A percentile compares a stretch with the other conserved stretches of the same genome.
These are phyloP conservation scores for Panicum miliaceum DNA, from an alignment of 176 grass and related monocot species.

Conservation along the genomic window DNA sequence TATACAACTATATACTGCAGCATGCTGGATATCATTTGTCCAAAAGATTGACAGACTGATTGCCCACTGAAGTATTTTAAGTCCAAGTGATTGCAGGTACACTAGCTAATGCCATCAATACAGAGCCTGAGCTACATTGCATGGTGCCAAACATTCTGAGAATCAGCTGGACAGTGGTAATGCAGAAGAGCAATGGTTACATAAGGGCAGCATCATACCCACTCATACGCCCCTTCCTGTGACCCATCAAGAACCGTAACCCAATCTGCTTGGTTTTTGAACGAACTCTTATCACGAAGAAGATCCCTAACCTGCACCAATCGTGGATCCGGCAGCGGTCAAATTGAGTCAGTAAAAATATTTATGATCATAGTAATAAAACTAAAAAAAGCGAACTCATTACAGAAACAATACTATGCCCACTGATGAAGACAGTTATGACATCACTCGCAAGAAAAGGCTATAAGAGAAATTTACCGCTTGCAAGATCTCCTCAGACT, in stretches of 20 bases:
- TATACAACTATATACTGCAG: not conserved
- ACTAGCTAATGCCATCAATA: not conserved
- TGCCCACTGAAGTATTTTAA: not conserved
- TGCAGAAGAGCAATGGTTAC: not conserved
- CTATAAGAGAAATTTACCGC: slow-evolving; percentile 51
- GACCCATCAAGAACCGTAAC: slow-evolving; percentile 92
- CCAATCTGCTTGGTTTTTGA: slow-evolving; percentile 80
- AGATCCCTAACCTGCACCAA: slow-evolving; percentile 78
- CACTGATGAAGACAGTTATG: not conserved
- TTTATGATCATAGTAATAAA: not conserved
- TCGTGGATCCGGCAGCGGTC: not conserved
- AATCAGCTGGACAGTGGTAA: not conserved
- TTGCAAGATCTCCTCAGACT: slow-evolving; percentile 85
- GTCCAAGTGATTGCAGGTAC: not conserved
- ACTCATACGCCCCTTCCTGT: slow-evolving; percentile 96
- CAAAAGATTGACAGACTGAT: not conserved
- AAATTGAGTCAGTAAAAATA: not conserved
- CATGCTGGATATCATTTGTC: not conserved
- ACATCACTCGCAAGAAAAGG: not conserved
- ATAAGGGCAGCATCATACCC: slow-evolving; percentile 59
- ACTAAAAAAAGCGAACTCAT: not conserved
- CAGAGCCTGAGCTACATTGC: not conserved
- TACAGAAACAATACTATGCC: no score
- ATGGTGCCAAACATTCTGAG: not conserved
- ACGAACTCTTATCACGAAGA: slow-evolving; percentile 72